Base-by-base conservation (phyloP, 208 protist species). In the Endotrypanum monterogeii region DNA sequence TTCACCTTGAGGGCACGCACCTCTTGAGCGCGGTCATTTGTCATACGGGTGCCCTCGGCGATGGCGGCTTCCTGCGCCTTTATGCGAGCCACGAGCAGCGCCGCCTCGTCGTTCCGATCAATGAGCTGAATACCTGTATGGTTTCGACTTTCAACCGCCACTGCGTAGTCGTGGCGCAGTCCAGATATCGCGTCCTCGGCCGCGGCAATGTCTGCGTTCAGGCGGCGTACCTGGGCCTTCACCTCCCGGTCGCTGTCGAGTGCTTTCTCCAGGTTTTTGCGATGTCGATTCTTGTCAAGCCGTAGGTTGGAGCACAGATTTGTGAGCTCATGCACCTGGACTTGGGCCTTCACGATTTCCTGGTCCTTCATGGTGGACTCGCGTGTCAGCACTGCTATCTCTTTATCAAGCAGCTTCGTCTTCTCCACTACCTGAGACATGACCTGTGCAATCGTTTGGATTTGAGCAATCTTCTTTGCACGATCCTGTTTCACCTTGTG, bases 81-180 rank as follows among this genome's bases (percentile, higher is more conserved):
- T 11, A 91, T 80, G 71, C 98, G 98, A 75, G 98, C 96, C 71
- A 96, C 83, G 37, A 99, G 84, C 46, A 99, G 97, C 74, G 92
- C 96, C 25, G 98, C 86, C 82, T 99, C 96, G 78, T 99, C 97
- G 80, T 99, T 99, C 52, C 96, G 87, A 79, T 99, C 98, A 78
- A 99, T 97, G 41, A 99, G 85, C 78, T 98, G 96, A 51, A 99
- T 89, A n/a, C 98, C 98, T 54, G 94, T 89, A 73, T 94, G 88
- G 76, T 99, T 98, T 70, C 98, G 86, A 20, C 82, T 88, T 74
- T 98, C 96, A 28, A 99, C 85, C 16, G 92, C 90, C 2, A 79
- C 57, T 72, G 97, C 90, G 82, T 98, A 99, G 37, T 54, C 70
- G 32, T 73, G 48, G 73, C 93, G 94, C n/a, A 98, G 80, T 48